A percentile compares a stretch with the other conserved stretches of the same genome.
phyloP scores from a whole-genome alignment of 148 eudicot species.

The Linanthus parryae region DNA sequence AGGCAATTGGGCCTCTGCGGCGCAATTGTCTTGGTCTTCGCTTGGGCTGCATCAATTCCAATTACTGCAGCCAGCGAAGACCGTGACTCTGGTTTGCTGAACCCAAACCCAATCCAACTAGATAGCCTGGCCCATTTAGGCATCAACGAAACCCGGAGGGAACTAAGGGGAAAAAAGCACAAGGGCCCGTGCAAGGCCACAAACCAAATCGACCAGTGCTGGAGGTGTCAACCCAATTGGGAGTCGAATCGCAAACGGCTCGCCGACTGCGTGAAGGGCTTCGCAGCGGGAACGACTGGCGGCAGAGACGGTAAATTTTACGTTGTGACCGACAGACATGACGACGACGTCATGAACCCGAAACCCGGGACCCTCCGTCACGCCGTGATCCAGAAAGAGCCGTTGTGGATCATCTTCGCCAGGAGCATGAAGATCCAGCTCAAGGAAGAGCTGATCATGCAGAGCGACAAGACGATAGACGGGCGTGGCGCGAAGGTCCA shows the following conservation, averaged over 20 bases:
- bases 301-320: conserved; percentile 48
- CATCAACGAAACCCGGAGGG: conserved; percentile 41
- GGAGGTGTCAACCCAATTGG: conserved; percentile 58
- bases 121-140: too few relatives aligned
- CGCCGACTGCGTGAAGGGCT: conserved; percentile 58
- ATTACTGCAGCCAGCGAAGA: too few relatives aligned
- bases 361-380: conserved; percentile 66
- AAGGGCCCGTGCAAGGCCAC: conserved; percentile 45
- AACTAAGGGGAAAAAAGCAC: conserved; percentile 6
- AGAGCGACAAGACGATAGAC: conserved; percentile 71
- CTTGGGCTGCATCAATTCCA: too few relatives aligned
- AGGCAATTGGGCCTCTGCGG: too few relatives aligned
- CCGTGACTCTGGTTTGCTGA: too few relatives aligned
- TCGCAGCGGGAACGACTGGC: conserved; percentile 47
- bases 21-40: too few relatives aligned
- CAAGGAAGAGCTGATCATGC: conserved; percentile 44
- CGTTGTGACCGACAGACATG: conserved; percentile 40
- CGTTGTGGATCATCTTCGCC: conserved; percentile 67
- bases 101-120: too few relatives aligned
- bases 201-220: conserved; percentile 70
- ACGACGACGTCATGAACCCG: conserved; percentile 39
- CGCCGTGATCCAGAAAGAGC: conserved; percentile 53
- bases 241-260: conserved; percentile 35
- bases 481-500: conserved; percentile 57
- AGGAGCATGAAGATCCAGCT: conserved; percentile 50